Evolutionary conservation across 2,329 filamentous ascomycete species (phyloP).

Genomic region (Talaromyces sp.): DNA sequence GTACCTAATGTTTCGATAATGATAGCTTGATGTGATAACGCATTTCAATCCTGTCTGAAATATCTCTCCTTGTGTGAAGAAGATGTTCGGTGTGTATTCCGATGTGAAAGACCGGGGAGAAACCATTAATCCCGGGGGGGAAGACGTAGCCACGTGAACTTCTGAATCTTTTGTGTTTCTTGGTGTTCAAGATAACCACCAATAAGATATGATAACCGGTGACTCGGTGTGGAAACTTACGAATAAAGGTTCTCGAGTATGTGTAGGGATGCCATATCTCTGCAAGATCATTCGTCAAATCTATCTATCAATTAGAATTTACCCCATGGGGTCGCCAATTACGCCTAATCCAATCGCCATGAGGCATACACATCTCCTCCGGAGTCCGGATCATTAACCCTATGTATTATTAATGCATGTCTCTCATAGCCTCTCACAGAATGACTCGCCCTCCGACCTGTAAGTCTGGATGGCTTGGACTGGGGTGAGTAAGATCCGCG

Average conservation of each 20-base stretch:
- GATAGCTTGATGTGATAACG: neutral
- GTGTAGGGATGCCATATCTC: neutral
- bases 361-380: neutral
- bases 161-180: neutral
- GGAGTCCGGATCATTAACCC: neutral
- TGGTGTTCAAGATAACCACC: no score
- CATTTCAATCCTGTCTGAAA: neutral
- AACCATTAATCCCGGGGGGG: neutral
- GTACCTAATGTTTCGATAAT: neutral
- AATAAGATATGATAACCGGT: neutral
- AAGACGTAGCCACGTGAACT: neutral
- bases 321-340: neutral
- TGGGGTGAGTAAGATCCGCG: neutral
- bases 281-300: neutral
- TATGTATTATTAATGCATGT: neutral
- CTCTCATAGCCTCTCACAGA: neutral
- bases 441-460: neutral
- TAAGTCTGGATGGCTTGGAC: neutral
- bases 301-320: neutral
- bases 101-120: neutral
- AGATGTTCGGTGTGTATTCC: neutral
- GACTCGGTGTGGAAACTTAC: neutral
- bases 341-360: neutral
- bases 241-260: neutral
- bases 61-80: neutral